Percentiles rank a stretch among this genome's conserved stretches.
Conservation (phyloP, 1,284 basidiomycete genomes). For the Leccinum fallax region DNA sequence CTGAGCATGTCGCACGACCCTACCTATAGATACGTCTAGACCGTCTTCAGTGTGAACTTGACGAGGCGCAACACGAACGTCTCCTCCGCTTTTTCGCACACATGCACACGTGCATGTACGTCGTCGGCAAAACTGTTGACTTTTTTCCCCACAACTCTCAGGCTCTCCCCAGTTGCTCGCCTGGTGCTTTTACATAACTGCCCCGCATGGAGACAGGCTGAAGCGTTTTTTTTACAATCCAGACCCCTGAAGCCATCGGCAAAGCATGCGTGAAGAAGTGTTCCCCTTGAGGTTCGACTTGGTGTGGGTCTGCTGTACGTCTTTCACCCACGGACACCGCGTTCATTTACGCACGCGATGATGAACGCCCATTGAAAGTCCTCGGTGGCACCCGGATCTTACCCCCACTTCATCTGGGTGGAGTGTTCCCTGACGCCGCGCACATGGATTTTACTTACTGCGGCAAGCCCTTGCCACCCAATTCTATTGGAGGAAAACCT, state of each 20-base stretch:
- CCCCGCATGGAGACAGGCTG: neutral
- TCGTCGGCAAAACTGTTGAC: neutral
- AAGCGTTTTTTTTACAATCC: neutral
- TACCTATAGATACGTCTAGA: neutral
- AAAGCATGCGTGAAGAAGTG: neutral
- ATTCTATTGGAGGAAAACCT: neutral
- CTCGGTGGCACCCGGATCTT: slow-evolving; percentile 4
- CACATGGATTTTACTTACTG: neutral
- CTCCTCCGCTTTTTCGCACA: neutral
- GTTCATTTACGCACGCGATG: neutral
- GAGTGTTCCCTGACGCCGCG: neutral
- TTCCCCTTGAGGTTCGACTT: neutral
- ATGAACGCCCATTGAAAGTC: neutral
- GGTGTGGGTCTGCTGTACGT: slow-evolving; percentile 19
- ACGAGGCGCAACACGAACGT: neutral
- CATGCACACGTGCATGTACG: neutral
- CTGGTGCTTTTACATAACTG: neutral
- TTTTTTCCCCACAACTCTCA: neutral
- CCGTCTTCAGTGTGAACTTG: neutral
- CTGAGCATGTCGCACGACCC: neutral
- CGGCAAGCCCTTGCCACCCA: neutral
- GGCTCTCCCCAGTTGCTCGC: neutral
- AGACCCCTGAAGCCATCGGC: neutral
- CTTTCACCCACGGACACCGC: neutral
- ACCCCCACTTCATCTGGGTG: slow-evolving; percentile 5